phyloP scores from a whole-genome alignment of 495 filamentous ascomycete genomes.

The Trichoderma asperelloides region DNA sequence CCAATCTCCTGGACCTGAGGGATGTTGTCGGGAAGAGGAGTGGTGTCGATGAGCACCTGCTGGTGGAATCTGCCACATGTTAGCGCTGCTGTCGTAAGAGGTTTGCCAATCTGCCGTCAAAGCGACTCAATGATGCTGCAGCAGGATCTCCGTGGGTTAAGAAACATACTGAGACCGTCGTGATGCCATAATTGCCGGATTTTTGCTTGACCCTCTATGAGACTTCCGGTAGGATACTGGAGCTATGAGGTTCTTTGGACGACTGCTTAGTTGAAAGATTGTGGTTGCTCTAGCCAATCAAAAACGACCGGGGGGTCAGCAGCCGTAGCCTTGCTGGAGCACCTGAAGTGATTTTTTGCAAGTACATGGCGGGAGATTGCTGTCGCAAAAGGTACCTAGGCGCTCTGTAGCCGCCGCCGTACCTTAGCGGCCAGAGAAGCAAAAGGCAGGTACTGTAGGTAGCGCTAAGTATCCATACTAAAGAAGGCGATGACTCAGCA shows the following conservation, averaged over 20 bases:
- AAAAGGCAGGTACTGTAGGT: background rate
- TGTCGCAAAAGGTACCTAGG: background rate
- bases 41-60: slow-evolving; percentile 85
- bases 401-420: background rate
- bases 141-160: slow-evolving; percentile 1
- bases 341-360: background rate
- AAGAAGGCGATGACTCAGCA: background rate
- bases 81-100: slow-evolving; percentile 10
- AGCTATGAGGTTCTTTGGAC: background rate
- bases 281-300: background rate
- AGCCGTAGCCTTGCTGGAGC: background rate
- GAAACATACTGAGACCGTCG: slow-evolving; percentile 40
- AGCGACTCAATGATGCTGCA: background rate
- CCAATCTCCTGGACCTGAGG: slow-evolving; percentile 88
- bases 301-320: background rate
- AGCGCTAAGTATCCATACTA: background rate
- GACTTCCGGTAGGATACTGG: background rate
- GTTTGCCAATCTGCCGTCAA: background rate
- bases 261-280: background rate
- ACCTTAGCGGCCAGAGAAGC: background rate
- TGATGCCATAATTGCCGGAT: slow-evolving; percentile 21
- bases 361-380: background rate
- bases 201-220: slow-evolving; percentile 4
- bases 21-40: slow-evolving; percentile 84
- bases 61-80: slow-evolving; percentile 72